Percentiles rank a stretch among this genome's conserved stretches.
These are phyloP conservation scores for Nectriaceae sp. DNA, from an alignment of 2,329 filamentous ascomycete genomes.

Conservation along the genomic window DNA sequence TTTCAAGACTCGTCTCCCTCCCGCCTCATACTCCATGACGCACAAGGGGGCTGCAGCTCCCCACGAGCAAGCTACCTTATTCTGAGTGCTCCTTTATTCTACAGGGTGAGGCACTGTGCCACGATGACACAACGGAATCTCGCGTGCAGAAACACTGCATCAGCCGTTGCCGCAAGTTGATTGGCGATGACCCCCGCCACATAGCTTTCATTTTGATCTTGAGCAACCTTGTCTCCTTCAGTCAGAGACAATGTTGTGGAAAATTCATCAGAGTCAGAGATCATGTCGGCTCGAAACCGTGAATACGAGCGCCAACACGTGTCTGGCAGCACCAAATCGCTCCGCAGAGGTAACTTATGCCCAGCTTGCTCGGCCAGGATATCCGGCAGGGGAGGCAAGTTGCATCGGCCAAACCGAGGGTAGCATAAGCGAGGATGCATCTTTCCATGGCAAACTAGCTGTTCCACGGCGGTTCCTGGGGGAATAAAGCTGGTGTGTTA, in stretches of 20 bases:
- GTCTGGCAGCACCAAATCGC: constrained; percentile 17
- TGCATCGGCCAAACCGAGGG: constrained; percentile 13
- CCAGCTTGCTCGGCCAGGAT: constrained; percentile 11
- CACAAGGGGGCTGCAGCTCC: background rate
- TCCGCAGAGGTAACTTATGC: constrained; percentile 21
- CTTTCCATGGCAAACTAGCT: constrained; percentile 10
- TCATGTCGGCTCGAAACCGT: no score
- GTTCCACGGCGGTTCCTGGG: constrained; percentile 1
- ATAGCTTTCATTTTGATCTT: background rate
- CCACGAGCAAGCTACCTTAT: background rate
- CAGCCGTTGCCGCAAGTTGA: constrained; percentile 8
- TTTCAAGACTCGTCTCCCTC: background rate
- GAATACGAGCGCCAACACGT: constrained; percentile 16
- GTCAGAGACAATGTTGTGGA: background rate
- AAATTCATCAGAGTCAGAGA: background rate
- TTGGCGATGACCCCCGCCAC: constrained; percentile 2
- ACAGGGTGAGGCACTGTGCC: constrained; percentile 10
- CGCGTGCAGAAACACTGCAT: constrained; percentile 16
- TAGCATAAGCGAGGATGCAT: constrained; percentile 23
- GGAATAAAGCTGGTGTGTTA: constrained; percentile 2
- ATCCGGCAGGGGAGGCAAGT: constrained; percentile 12
- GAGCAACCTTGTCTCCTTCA: background rate
- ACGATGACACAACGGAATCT: constrained; percentile 27
- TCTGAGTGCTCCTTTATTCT: background rate
- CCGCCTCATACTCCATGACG: background rate